phyloP scores from a whole-genome alignment of 495 filamentous ascomycete genomes.

The Cercophora sp. region DNA sequence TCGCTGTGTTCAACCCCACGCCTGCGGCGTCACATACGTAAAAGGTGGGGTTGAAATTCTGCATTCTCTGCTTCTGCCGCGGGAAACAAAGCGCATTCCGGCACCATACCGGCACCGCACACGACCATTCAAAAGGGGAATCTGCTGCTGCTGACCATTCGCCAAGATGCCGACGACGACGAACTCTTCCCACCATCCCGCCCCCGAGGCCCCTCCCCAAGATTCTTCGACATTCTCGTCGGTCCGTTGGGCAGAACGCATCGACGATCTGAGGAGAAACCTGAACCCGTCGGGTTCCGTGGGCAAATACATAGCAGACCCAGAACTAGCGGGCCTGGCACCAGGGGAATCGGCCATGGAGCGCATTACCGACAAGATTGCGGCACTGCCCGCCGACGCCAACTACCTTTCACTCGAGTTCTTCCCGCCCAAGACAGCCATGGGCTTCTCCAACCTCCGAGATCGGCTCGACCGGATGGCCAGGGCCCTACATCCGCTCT shows the following conservation, averaged over 20 bases:
- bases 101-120: neutral
- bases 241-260: neutral
- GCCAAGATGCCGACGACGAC: constrained; percentile 4
- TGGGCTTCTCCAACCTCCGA: constrained; percentile 90
- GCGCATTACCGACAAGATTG: constrained; percentile 95
- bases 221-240: neutral
- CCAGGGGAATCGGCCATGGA: constrained; percentile 54
- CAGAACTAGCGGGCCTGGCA: constrained; percentile 19
- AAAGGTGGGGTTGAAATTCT: constrained; percentile 24
- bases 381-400: constrained; percentile 73
- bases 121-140: neutral
- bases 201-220: neutral
- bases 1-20: constrained; percentile 10
- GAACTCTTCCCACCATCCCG: neutral
- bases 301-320: constrained; percentile 19
- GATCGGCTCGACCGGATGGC: constrained; percentile 94
- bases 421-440: constrained; percentile 94
- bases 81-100: too few relatives aligned
- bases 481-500: constrained; percentile 79
- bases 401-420: constrained; percentile 97
- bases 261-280: constrained; percentile 2
- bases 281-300: constrained; percentile 4
- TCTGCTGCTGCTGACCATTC: neutral
- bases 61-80: too few relatives aligned
- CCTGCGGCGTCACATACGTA: constrained; percentile 14